Evolutionary conservation across 2,329 filamentous ascomycete genomes (phyloP).

Genomic region (Aspergillus arachidicola): DNA sequence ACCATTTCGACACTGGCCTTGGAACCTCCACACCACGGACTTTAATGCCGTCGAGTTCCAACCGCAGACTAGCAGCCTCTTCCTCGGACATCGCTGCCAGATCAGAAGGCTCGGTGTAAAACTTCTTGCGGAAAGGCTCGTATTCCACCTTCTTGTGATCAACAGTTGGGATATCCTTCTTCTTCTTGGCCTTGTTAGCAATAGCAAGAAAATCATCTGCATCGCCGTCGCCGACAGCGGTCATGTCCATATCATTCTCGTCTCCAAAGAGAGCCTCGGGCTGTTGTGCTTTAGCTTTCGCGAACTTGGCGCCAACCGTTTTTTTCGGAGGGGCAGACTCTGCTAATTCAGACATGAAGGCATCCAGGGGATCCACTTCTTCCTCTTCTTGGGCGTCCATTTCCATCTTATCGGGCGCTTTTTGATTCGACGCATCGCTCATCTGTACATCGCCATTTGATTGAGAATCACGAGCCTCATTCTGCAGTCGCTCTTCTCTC

Average conservation of each 20-base stretch:
- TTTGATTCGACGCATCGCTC: constrained; percentile 43
- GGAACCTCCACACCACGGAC: constrained; percentile 85
- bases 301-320: constrained; percentile 35
- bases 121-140: constrained; percentile 85
- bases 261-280: constrained; percentile 89
- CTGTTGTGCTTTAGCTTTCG: constrained; percentile 60
- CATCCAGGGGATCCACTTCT: constrained; percentile 88
- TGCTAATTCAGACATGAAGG: constrained; percentile 82
- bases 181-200: constrained; percentile 72
- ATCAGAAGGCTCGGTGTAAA: constrained; percentile 89
- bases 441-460: constrained; percentile 49
- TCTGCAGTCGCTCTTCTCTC: constrained; percentile 68
- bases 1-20: constrained; percentile 94
- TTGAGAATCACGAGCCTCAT: constrained; percentile 37
- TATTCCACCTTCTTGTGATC: constrained; percentile 87
- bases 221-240: constrained; percentile 63
- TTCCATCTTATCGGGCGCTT: constrained; percentile 43
- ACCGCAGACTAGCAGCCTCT: constrained; percentile 76
- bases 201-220: constrained; percentile 67
- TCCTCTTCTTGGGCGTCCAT: constrained; percentile 25
- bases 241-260: constrained; percentile 69
- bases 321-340: constrained; percentile 53
- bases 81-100: constrained; percentile 80
- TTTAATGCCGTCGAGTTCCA: constrained; percentile 94
- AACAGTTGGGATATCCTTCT: constrained; percentile 88